Conservation (phyloP, 106 monocot species). For the Iris macrosiphon region DNA sequence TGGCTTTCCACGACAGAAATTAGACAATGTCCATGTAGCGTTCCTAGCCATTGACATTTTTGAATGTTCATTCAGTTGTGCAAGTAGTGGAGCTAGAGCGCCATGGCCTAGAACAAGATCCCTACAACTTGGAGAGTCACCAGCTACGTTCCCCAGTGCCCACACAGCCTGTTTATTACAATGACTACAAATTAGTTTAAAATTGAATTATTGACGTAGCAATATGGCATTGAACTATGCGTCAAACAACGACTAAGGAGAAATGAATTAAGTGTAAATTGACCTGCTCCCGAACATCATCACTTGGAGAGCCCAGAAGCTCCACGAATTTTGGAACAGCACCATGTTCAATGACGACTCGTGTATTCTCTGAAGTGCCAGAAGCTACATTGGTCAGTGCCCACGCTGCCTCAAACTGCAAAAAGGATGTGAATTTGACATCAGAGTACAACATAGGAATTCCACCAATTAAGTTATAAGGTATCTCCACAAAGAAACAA, state of each 20-base stretch:
- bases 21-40: constrained; percentile 59
- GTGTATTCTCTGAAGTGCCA: constrained; percentile 63
- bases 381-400: constrained; percentile 54
- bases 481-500: not conserved
- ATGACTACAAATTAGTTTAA: too few species aligned
- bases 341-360: constrained; percentile 44
- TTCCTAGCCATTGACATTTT: constrained; percentile 55
- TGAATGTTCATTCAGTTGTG: constrained; percentile 39
- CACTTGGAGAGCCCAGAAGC: constrained; percentile 49
- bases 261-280: not conserved
- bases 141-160: constrained; percentile 58
- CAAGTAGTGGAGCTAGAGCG: constrained; percentile 31
- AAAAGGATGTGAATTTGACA: not conserved
- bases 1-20: constrained; percentile 49
- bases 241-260: too few species aligned
- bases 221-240: too few species aligned
- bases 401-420: constrained; percentile 69
- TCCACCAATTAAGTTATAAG: not conserved
- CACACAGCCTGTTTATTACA: constrained; percentile 57
- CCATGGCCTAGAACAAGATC: constrained; percentile 47
- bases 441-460: not conserved
- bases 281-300: constrained; percentile 55
- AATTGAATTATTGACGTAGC: too few species aligned
- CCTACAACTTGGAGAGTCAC: constrained; percentile 47
- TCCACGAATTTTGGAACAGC: constrained; percentile 48